Percentiles rank a stretch among this genome's conserved stretches.
Evolutionary conservation across 2,329 filamentous ascomycete species (phyloP).

Genomic region (Bipolaris zeicola): DNA sequence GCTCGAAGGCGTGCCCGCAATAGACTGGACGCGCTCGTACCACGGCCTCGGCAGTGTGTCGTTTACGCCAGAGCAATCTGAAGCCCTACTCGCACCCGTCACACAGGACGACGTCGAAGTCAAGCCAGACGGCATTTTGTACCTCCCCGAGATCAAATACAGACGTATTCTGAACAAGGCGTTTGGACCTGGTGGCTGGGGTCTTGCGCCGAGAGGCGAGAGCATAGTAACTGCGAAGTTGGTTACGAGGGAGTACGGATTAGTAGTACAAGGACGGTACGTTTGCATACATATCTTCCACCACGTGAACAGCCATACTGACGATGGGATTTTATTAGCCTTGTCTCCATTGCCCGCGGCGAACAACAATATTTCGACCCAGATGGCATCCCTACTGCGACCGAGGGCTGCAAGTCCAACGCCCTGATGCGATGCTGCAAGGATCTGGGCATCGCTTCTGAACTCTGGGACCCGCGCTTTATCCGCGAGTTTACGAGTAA

Average conservation of each 20-base stretch:
- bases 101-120: conserved; percentile 83
- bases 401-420: conserved; percentile 97
- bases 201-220: conserved; percentile 84
- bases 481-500: conserved; percentile 80
- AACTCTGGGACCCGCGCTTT: conserved; percentile 95
- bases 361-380: conserved; percentile 93
- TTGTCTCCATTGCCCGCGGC: conserved; percentile 89
- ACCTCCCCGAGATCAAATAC: conserved; percentile 98
- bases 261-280: conserved; percentile 86
- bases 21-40: conserved; percentile 85
- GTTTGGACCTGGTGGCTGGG: conserved; percentile 96
- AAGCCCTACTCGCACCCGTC: conserved; percentile 71
- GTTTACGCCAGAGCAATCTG: conserved; percentile 72
- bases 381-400: conserved; percentile 89
- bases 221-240: conserved; percentile 80
- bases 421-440: conserved; percentile 98
- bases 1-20: conserved; percentile 58
- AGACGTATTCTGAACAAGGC: conserved; percentile 84
- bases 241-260: conserved; percentile 88
- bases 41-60: conserved; percentile 74
- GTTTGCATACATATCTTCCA: conserved; percentile 33
- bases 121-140: conserved; percentile 96
- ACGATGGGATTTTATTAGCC: conserved; percentile 58
- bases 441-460: conserved; percentile 90
- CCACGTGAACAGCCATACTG: not conserved